Percentiles rank a stretch among this genome's conserved stretches.
These are phyloP conservation scores for Colletotrichum cuscutae DNA, from an alignment of 2,329 filamentous ascomycete genomes.

Conservation along the genomic window DNA sequence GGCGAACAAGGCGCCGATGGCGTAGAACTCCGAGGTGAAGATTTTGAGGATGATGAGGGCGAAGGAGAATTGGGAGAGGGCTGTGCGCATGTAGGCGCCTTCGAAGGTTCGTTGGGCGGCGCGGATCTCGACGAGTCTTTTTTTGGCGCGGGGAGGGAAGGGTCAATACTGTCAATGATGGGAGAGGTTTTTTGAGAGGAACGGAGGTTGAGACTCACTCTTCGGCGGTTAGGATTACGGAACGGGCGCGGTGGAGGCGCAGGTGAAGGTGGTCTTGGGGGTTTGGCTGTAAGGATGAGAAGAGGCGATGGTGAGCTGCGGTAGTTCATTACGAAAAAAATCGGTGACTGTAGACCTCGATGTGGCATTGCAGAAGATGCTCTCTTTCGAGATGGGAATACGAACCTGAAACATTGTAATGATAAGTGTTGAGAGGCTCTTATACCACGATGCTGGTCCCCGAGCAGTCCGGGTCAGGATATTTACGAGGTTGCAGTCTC, in stretches of 20 bases:
- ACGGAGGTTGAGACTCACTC: slow-evolving; percentile 63
- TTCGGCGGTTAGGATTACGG: slow-evolving; percentile 81
- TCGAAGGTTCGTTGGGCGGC: slow-evolving; percentile 97
- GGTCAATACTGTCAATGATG: too few species aligned
- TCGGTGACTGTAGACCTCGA: too few species aligned
- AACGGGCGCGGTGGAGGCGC: slow-evolving; percentile 84
- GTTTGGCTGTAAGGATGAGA: slow-evolving; percentile 61
- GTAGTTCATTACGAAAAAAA: neutral
- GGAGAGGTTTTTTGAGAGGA: neutral
- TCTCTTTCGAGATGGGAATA: neutral
- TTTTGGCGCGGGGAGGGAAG: neutral
- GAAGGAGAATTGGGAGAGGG: slow-evolving; percentile 94
- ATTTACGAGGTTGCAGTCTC: neutral
- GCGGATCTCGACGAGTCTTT: slow-evolving; percentile 88
- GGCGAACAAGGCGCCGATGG: slow-evolving; percentile 95
- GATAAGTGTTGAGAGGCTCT: neutral
- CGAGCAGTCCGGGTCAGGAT: neutral
- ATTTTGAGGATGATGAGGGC: slow-evolving; percentile 95
- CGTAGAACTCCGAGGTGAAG: slow-evolving; percentile 96
- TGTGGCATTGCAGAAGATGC: neutral
- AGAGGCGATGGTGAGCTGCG: neutral
- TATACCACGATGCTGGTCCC: neutral
- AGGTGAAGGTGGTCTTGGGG: slow-evolving; percentile 81
- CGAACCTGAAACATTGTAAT: slow-evolving; percentile 31
- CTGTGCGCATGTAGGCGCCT: slow-evolving; percentile 95